Conservation (phyloP, 345 rosid genomes). For the Melaleuca alternifolia region DNA sequence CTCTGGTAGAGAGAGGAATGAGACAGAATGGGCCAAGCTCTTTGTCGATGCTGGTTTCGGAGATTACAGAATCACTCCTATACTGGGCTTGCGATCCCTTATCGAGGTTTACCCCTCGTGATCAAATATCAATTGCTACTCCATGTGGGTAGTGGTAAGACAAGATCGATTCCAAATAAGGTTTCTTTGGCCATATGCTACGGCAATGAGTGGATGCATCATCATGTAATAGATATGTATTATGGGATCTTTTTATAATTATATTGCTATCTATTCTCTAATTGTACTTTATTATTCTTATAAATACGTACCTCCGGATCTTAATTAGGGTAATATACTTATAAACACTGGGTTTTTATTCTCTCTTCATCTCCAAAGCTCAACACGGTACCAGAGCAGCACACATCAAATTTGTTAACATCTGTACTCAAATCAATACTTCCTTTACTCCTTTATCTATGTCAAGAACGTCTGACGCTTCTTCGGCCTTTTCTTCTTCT, state of each 20-base stretch:
- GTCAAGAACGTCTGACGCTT: too few species aligned
- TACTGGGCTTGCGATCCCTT: neutral
- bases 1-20: constrained; percentile 1
- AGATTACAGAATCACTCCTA: neutral
- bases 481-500: too few species aligned
- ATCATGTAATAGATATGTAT: neutral
- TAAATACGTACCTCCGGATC: neutral
- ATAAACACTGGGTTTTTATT: rapidly evolving
- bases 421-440: too few species aligned
- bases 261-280: neutral
- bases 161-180: neutral
- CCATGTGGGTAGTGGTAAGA: neutral
- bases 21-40: constrained; percentile 14
- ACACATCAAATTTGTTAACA: too few species aligned
- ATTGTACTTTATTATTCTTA: neutral
- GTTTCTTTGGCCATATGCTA: neutral
- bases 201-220: neutral
- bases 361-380: neutral
- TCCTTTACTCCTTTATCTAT: too few species aligned
- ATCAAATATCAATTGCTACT: neutral
- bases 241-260: neutral
- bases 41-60: constrained; percentile 13
- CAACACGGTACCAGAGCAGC: neutral
- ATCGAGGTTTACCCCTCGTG: neutral
- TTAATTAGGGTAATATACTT: neutral